Evolutionary conservation across 805 yeast species (phyloP).

Genomic region (Myxozyma udenii): DNA sequence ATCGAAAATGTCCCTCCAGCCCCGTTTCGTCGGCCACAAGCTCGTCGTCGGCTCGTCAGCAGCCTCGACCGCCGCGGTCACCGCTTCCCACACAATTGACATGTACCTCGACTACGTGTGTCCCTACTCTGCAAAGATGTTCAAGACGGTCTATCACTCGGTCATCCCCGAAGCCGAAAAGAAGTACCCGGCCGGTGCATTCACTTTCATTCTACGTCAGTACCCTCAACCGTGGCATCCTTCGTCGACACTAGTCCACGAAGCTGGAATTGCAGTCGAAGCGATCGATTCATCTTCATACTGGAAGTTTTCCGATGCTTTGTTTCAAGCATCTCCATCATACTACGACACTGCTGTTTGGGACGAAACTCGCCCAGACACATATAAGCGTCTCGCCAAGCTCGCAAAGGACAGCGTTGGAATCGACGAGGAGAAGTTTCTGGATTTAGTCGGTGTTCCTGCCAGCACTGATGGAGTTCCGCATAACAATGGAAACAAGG

Average conservation of each 20-base stretch:
- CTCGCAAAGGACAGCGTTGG: conserved; percentile 45
- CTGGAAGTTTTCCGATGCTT: conserved; percentile 54
- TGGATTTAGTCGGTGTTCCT: conserved; percentile 38
- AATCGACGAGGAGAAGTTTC: conserved; percentile 41
- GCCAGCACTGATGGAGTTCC: conserved; percentile 38
- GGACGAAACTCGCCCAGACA: conserved; percentile 53
- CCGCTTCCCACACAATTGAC: conserved; percentile 47
- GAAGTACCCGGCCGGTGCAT: conserved; percentile 46
- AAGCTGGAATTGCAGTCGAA: conserved; percentile 70
- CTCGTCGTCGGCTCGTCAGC: conserved; percentile 24
- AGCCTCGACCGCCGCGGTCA: conserved; percentile 25
- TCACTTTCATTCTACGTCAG: conserved; percentile 63
- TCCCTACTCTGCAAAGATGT: conserved; percentile 67
- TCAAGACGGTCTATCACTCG: conserved; percentile 50
- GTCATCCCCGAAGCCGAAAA: conserved; percentile 53
- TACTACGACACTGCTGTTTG: conserved; percentile 63
- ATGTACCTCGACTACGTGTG: conserved; percentile 74
- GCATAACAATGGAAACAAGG: conserved; percentile 56
- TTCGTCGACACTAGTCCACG: conserved; percentile 63
- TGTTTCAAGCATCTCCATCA: conserved; percentile 54
- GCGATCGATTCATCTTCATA: conserved; percentile 50
- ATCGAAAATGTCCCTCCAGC: conserved; percentile 28
- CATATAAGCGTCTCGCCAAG: conserved; percentile 52
- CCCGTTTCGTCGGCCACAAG: conserved; percentile 26
- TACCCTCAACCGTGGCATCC: conserved; percentile 94